Evolutionary conservation across 805 yeast genomes (phyloP), one percentile per base, ranked within the genome.

Genomic region (Myxozyma kluyveri): DNA sequence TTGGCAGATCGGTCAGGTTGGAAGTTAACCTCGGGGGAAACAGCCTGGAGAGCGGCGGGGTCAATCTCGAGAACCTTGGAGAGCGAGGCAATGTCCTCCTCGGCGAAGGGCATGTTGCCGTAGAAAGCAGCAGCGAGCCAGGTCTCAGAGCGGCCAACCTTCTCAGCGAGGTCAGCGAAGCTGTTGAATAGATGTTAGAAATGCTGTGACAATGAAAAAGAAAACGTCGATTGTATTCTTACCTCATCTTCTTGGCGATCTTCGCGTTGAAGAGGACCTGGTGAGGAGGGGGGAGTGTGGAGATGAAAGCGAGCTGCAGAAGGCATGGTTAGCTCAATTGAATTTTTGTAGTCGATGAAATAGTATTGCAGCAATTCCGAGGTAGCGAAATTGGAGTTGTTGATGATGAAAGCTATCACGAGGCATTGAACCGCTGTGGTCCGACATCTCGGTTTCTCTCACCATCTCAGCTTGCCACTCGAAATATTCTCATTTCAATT

Each of bases 101-200:
- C 49, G 43, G 58, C 59, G 32, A 55, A 45, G 23, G 59, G 59
- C 60, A 55, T 55, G 53, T 56, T 54, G n/a, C 60, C 60, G 56
- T 56, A 56, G 56, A 56, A 56, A 19, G 56, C 56, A 29, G 60
- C 60, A 5, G 60, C 60, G 27, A 56, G 45, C 56, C 56, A 56
- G 39, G 59, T 55, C 51, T 56, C 60, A 33, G 59, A 54, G 17
- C 60, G 57, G 47, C 56, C 56, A 37, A 56, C 27, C 52, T 50
- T 55, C 27, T 42, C 55, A 21, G 60, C 60, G 35, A 56, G 29
- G 10, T 56, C 60, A 19, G 56, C 50, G 44, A 56, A 56, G 55
- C 59, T 56, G 39, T 26, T 31, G 26, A 3, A n/a, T 29, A n/a
- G n/a, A n/a, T n/a, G n/a, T n/a, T n/a, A 31, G 35, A 12, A 31